Evolutionary conservation across 495 filamentous ascomycete species (phyloP), one percentile per base, ranked within the genome.

Genomic region (Letharia lupina): DNA sequence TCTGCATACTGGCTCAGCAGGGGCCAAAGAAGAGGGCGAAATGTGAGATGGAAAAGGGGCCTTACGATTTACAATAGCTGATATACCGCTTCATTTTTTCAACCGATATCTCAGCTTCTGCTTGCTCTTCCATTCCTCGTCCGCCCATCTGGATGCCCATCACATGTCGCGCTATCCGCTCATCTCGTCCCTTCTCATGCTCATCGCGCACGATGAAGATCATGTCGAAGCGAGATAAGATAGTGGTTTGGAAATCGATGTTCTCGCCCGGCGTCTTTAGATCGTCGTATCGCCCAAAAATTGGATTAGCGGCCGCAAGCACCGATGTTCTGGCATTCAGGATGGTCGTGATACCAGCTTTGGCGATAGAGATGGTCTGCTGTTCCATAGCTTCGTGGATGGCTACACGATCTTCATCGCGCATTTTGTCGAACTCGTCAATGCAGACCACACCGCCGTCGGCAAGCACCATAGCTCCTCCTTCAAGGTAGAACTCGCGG

Each of bases 321-420:
- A 99, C 95, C 3, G 91, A 96, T 1, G 95, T 98, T 63, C 95
- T 81, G 3, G 95, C 92, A 74, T 99, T 99, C 35, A 99, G 83
- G 67, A 99, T 98, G 2, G 95, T 99, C 20, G 95, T 99, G 71
- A 99, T 98, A 72, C 95, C 95, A 7, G 95, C 95, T 77, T 99
- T 99, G 68, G 95, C 95, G 71, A 99, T 98, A 13, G 95, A 99
- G 65, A 99, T 99, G 10, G 95, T 99, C 77, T 99, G 95, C 77
- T 99, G 95, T 73, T 99, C 95, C 95, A 99, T 99, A 65, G 95
- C 95, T 83, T 99, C 95, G 82, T 99, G 95, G 75, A 99, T 99
- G 12, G 95, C 95, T 31, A 99, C 95, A 69, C 95, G 86, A 70
- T 99, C 95, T 76, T 99, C 95, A 75, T 99, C 95, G 65, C 95